Conservation (phyloP, 345 rosid species). For the Eucalyptus marginata region DNA sequence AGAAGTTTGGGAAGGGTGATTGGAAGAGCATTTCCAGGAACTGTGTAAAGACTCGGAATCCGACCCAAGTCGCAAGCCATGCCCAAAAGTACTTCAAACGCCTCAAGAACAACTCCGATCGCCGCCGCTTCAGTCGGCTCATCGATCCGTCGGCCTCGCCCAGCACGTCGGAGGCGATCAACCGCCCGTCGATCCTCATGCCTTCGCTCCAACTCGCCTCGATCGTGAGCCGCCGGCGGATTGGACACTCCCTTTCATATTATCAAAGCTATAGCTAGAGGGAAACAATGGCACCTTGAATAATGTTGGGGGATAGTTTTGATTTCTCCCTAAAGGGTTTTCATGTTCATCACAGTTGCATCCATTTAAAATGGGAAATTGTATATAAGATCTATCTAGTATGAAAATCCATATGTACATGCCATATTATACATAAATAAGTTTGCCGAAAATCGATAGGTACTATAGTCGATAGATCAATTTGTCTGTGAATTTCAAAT, state of each 20-base stretch:
- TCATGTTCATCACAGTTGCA: background rate
- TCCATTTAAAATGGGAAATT: background rate
- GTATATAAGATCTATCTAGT: background rate
- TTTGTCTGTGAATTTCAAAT: background rate
- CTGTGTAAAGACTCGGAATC: background rate
- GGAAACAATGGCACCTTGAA: background rate
- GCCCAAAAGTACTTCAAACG: conserved; percentile 12
- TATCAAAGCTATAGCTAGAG: background rate
- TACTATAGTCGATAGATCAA: background rate
- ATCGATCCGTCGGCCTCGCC: background rate
- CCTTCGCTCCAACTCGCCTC: background rate
- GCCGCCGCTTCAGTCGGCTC: background rate
- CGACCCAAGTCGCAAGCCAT: conserved; percentile 16
- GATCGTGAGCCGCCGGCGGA: background rate
- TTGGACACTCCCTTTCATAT: background rate
- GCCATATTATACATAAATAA: background rate
- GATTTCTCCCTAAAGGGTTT: background rate
- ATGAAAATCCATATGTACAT: background rate
- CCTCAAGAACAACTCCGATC: background rate
- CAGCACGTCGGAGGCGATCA: background rate
- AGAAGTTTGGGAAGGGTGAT: conserved; percentile 7
- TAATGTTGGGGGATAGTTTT: background rate
- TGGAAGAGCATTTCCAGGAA: conserved; percentile 11
- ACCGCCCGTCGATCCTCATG: background rate
- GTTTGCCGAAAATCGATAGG: background rate